Base-by-base conservation (phyloP, 179 eudicot species). In the Beta lomatogona region DNA sequence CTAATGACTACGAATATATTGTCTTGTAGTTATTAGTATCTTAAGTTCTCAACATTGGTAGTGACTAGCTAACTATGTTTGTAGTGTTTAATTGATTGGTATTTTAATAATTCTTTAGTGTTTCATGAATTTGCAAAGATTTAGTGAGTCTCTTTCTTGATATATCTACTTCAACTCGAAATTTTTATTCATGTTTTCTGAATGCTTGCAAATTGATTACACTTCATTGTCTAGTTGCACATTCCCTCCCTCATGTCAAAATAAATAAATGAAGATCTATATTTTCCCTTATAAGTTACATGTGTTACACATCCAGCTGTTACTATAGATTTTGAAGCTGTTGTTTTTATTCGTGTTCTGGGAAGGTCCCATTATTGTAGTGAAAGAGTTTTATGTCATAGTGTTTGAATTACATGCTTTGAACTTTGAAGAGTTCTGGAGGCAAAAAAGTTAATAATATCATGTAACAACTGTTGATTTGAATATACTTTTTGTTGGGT, bases 361-460 rank as follows among this genome's bases (percentile, higher is more conserved):
- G 48, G 48, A n/a, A 54, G 77, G 64, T n/a, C 77, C 63, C 64
- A 55, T 54, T 64, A 28, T 73, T 36, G 48, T 31, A 11, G 64
- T 6, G 8, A 28, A 73, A 55, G 31, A 64, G 11, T 55, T 73
- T 41, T 73, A 8, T 55, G 3, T 55, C 55, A 16, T 16, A 55
- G 5, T 73, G 44, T 73, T 18, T 73, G 15, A 25, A 53, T 55
- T 50, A 6, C 64, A 73, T 73, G 64, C 48, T 54, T 55, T 31
- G 3, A 55, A 31, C 64, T 73, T 73, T 28, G 55, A 73, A 69
- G 52, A 69, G n/a, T 69, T 69, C 25, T 69, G 21, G 73, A 69
- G 50, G 22, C 25, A 0, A 64, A 64, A 22, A 64, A 21, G 41
- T 59, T 21, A n/a, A 61, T 61, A 22, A n/a, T 54, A 72, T 21